A percentile compares a stretch with the other conserved stretches of the same genome.
Conservation (phyloP, 2,329 filamentous ascomycete genomes). For the Pseudocercospora cruenta region DNA sequence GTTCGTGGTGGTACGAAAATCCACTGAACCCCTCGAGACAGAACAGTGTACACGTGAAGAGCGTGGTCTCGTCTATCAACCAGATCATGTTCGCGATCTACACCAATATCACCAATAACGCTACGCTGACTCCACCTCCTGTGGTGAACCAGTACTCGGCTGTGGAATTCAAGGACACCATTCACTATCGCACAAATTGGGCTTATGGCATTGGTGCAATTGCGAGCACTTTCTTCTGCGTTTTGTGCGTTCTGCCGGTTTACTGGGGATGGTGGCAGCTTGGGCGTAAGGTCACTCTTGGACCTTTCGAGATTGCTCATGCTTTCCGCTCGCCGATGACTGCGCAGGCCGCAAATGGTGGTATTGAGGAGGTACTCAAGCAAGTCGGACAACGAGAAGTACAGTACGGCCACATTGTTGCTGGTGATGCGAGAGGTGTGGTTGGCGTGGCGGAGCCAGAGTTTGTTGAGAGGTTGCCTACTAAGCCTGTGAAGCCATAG, state of each 20-base stretch:
- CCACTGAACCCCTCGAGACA: conserved; percentile 2
- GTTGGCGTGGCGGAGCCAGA: conserved; percentile 23
- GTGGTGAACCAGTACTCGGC: background rate
- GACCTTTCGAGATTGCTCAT: conserved; percentile 42
- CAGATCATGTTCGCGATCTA: conserved; percentile 18
- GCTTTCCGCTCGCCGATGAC: conserved; percentile 31
- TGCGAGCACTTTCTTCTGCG: conserved; percentile 36
- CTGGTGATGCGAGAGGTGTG: conserved; percentile 11
- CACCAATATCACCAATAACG: background rate
- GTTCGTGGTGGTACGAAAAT: conserved; percentile 2
- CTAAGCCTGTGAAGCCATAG: background rate
- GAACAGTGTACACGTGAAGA: background rate
- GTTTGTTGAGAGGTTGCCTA: conserved; percentile 9
- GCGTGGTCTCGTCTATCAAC: conserved; percentile 4
- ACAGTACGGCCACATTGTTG: conserved; percentile 13
- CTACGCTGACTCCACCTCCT: background rate
- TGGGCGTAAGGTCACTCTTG: conserved; percentile 31
- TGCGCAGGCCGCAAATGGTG: background rate
- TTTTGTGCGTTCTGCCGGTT: conserved; percentile 37
- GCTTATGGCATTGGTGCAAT: conserved; percentile 37
- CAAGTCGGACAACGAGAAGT: background rate
- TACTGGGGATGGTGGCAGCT: conserved; percentile 39
- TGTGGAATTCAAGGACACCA: conserved; percentile 11
- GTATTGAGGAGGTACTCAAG: conserved; percentile 1
- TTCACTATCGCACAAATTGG: conserved; percentile 35